Evolutionary conservation across 1,284 basidiomycete species (phyloP).

Genomic region (Lentinus polychrous): DNA sequence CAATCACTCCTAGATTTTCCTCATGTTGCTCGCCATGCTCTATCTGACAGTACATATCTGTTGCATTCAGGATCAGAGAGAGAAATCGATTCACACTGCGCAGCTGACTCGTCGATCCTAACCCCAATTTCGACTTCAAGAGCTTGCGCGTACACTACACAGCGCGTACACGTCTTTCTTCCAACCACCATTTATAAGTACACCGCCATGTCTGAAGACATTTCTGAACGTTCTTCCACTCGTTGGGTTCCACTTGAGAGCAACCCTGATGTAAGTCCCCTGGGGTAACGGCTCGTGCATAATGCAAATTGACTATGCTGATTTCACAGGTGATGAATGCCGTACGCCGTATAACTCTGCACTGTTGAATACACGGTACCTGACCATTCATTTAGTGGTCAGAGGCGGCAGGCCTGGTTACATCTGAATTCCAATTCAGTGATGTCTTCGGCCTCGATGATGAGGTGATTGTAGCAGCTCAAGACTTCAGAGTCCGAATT

Average conservation of each 20-base stretch:
- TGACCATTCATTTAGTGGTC: conserved; percentile 57
- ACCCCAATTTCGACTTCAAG: too few relatives aligned
- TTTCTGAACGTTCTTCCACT: conserved; percentile 8
- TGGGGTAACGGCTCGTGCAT: background rate
- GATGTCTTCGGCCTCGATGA: conserved; percentile 82
- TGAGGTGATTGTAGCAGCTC: conserved; percentile 35
- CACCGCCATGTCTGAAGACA: conserved; percentile 1
- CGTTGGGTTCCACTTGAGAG: conserved; percentile 75
- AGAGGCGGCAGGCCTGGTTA: conserved; percentile 61
- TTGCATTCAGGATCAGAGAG: too few relatives aligned
- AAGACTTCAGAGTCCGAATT: background rate
- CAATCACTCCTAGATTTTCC: background rate
- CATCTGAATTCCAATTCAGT: conserved; percentile 53
- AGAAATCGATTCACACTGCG: too few relatives aligned
- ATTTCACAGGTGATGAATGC: conserved; percentile 43
- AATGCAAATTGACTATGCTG: background rate
- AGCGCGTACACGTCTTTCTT: background rate
- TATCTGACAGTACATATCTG: too few relatives aligned
- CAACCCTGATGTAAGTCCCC: conserved; percentile 60
- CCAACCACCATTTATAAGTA: background rate
- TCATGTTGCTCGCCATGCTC: background rate
- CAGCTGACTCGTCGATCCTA: too few relatives aligned
- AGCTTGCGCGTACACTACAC: background rate
- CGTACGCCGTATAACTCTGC: conserved; percentile 24
- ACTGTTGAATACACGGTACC: background rate